Conservation (phyloP, 495 filamentous ascomycete species). For the Viridothelium virens region DNA sequence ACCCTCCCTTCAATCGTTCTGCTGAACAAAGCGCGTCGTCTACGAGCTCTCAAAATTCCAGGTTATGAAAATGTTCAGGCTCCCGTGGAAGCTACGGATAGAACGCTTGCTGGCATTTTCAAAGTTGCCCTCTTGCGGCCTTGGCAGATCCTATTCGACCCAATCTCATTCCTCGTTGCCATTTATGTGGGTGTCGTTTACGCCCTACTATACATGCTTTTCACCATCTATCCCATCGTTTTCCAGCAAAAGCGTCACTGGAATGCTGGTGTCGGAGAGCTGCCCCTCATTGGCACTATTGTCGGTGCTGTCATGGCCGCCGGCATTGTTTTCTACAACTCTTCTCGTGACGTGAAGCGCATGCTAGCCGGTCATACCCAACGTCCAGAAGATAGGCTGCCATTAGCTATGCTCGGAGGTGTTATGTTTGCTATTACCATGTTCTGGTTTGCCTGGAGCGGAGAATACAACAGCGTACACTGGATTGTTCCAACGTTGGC, state of each 20-base stretch:
- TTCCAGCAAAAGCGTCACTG: constrained; percentile 49
- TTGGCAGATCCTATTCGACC: constrained; percentile 40
- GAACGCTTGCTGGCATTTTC: constrained; percentile 39
- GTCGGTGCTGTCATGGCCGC: constrained; percentile 41
- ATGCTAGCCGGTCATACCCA: constrained; percentile 27
- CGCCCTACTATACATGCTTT: constrained; percentile 53
- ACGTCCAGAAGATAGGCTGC: background rate
- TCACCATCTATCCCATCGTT: constrained; percentile 49
- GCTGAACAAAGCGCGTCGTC: constrained; percentile 32
- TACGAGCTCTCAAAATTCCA: constrained; percentile 33
- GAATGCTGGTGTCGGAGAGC: constrained; percentile 43
- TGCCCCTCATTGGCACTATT: constrained; percentile 47
- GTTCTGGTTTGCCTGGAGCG: constrained; percentile 54
- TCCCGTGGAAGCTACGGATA: constrained; percentile 39
- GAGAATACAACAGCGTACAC: constrained; percentile 25
- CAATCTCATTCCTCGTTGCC: constrained; percentile 40
- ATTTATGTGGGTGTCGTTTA: constrained; percentile 49
- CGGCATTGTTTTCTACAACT: constrained; percentile 36
- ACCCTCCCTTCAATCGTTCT: constrained; percentile 32
- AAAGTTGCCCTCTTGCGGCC: constrained; percentile 46
- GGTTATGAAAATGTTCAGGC: constrained; percentile 44
- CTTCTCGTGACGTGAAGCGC: constrained; percentile 40
- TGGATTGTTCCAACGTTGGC: constrained; percentile 18
- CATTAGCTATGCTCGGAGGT: constrained; percentile 10
- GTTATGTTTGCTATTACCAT: constrained; percentile 47